Percentiles rank a stretch among this genome's conserved stretches.
Conservation (phyloP, 148 eudicot species). For the Fagopyrum esculentum region DNA sequence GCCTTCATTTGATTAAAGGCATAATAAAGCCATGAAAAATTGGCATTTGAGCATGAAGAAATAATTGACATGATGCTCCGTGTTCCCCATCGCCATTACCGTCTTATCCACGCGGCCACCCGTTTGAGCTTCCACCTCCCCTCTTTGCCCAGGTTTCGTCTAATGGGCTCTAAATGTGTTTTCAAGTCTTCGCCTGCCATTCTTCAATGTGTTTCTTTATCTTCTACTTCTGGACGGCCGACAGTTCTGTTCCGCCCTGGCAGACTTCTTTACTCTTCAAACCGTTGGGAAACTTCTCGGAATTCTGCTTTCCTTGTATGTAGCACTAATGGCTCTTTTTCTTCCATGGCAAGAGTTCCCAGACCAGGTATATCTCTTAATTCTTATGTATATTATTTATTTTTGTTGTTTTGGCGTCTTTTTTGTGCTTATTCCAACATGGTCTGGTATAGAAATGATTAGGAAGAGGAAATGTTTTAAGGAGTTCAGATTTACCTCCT, state of each 20-base stretch:
- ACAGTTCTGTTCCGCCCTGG: not conserved
- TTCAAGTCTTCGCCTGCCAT: constrained; percentile 2
- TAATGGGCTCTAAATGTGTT: constrained; percentile 7
- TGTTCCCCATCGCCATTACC: constrained; percentile 12
- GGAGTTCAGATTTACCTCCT: not conserved
- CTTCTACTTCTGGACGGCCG: not conserved
- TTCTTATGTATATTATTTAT: not conserved
- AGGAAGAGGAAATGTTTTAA: no score
- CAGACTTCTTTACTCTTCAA: not conserved
- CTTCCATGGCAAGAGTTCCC: constrained; percentile 26
- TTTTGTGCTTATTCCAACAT: not conserved
- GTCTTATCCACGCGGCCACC: not conserved
- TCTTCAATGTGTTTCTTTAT: not conserved
- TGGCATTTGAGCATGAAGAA: not conserved
- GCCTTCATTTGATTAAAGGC: no score
- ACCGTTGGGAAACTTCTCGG: not conserved
- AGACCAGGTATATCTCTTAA: constrained; percentile 23
- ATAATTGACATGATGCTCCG: not conserved
- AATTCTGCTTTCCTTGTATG: constrained; percentile 15
- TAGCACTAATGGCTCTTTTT: constrained; percentile 21
- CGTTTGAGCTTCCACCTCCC: constrained; percentile 5
- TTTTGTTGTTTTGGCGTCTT: not conserved
- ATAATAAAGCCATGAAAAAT: no score
- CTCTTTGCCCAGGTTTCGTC: not conserved
- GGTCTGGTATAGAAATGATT: not conserved